Evolutionary conservation across 108 stramenopile species (phyloP), one percentile per base, ranked within the genome.

Genomic region (Skeletonema grethae): DNA sequence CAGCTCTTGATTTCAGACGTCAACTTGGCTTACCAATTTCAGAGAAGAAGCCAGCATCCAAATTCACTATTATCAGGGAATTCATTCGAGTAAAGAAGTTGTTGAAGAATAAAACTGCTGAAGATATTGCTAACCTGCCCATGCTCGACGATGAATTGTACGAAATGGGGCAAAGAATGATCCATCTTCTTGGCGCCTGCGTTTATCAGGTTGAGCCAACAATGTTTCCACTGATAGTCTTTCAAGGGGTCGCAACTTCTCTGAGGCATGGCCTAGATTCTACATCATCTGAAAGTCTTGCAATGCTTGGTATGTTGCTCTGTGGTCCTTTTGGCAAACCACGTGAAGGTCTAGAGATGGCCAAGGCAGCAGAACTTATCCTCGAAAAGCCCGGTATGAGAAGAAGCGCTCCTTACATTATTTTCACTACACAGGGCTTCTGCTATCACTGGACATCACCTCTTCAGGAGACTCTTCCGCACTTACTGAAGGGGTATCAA

Each of bases 131-230:
- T 1, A 28, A 1, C 25, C 1, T 28, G 53, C 53, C 53, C 53
- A 0, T 2, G 22, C 18, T 55, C 4, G 53, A 55, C 3, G 53
- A 55, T 24, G 53, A 55, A 55, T 3, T 1, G 4, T 18, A 22
- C 22, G 53, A 24, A 18, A 55, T 55, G 53, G 53, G 53, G 53
- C 53, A 55, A 24, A 18, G 53, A 55, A 55, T 55, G 22, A 22
- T 3, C 6, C 3, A 4, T 5, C 53, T 3, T 3, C 22, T 55
- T 18, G 20, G 2, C 53, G 6, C 3, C 1, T 24, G 3, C 18
- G 5, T 55, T 2, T 55, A 55, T 55, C 53, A 8, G 53, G 4
- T 34, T 7, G 32, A 34, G 3, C 32, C 32, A 34, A 34, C 32
- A 34, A 34, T 34, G 32, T 0, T 34, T 24, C 53, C 53, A 24